Evolutionary conservation across 441 rosid genomes (phyloP), one percentile per base, ranked within the genome.

Genomic region (Raphanus hybrid): DNA sequence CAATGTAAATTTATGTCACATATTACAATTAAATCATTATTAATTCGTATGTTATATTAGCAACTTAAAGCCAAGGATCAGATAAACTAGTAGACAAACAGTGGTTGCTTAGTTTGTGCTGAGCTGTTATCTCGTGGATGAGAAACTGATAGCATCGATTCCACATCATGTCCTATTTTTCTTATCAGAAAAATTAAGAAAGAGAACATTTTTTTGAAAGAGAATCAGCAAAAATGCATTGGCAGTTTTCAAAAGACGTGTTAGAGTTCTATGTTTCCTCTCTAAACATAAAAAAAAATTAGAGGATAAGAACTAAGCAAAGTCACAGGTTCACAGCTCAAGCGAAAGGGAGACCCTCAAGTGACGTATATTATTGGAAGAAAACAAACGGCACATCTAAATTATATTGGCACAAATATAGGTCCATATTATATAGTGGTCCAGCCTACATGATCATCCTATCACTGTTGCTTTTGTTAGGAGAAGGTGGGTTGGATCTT

Each of bases 91-190:
- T 35, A 35, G 64, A 26, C 6, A 27, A 59, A 50, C 26, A 73
- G 73, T 78, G 64, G 69, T 50, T 78, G 77, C 27, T 67, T 67
- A 59, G 65, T 73, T 14, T 27, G 65, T 16, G 58, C 65, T 78
- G 81, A 78, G 81, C 60, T 78, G 81, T 67, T 14, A 37, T 50
- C 64, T 55, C 68, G 74, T 78, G 70, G 69, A 72, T 73, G 48
- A 37, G 70, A 78, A 48, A 66, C 8, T 48, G 76, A 71, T 66
- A 64, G 61, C 75, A 59, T 14, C 72, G 14, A 39, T 15, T 20
- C 10, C 2, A 45, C 68, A 71, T 71, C 72, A 71, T 71, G 34
- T 45, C 58, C n/a, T 14, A 2, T 2, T 32, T 23, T 45, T 58
- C 8, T 58, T 64, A 26, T 69, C 37, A 4, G 15, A 69, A 60